Evolutionary conservation across 352 stramenopile genomes (phyloP), one percentile per base, ranked within the genome.

Genomic region (Phytopythium oedochilum): DNA sequence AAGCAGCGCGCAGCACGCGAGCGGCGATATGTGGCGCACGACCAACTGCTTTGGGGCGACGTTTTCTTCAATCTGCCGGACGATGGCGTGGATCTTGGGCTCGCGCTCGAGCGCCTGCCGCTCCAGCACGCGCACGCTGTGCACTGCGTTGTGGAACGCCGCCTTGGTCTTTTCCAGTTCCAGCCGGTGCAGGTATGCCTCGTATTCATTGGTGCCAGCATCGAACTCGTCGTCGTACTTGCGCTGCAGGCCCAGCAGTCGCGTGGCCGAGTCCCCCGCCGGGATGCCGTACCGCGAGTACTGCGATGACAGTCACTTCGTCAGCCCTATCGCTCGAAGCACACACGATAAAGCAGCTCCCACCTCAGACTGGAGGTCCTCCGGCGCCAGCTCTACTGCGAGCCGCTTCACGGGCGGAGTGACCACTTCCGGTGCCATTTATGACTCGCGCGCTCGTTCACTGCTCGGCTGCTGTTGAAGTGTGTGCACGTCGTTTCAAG

Each of bases 161-260:
- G 83, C 61, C 46, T 80, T 79, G 38, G 67, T 68, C 39, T 75
- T 71, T 57, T 78, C 63, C 23, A 82, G 65, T 40, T 80, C 61
- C 4, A 73, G 53, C 5, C 66, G 64, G n/a, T 70, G 65, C 31
- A 68, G 29, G 26, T 64, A 72, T 32, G 60, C 58, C 6, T 83
- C 73, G 39, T 75, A 72, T 40, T 85, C 78, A 11, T 44, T 45
- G 22, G 61, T 49, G 0, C 44, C 64, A 12, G 59, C 47, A 5
- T 83, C 71, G 39, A 77, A 88, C 55, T 90, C 80, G 31, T 87
- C 71, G 40, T 87, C 72, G 57, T 88, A 90, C 47, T 60, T 72
- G 18, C 69, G 64, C 54, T 90, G 80, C 22, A 90, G 64, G 15
- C 70, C 59, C 31, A 57, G 32, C 42, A 86, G 61, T 14, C 77